phyloP scores from a whole-genome alignment of 129 eudicot species.

The Flaveria sonorensis region DNA sequence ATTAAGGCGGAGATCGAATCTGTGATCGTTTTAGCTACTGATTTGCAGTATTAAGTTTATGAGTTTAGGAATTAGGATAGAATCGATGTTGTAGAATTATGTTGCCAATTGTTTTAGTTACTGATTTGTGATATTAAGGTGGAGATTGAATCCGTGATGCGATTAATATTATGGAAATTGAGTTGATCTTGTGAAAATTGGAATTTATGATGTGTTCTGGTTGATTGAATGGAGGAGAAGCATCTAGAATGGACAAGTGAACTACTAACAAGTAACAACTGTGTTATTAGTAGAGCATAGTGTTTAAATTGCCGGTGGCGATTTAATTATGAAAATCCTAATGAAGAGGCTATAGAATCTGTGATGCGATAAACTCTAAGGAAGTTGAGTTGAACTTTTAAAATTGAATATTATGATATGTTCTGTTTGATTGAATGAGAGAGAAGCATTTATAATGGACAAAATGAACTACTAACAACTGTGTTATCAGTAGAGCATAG shows the following conservation, averaged over 20 bases:
- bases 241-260: not conserved
- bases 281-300: not conserved
- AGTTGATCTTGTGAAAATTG: slow-evolving; percentile 1
- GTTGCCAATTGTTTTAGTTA: slow-evolving; percentile 3
- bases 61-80: not conserved
- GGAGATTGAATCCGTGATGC: not conserved
- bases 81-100: slow-evolving; percentile 9
- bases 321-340: not conserved
- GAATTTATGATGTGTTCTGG: not conserved
- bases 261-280: not conserved
- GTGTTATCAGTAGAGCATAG: slow-evolving; percentile 3
- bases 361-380: not conserved
- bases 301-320: not conserved
- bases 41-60: slow-evolving; percentile 5
- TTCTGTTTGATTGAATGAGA: slow-evolving; percentile 1
- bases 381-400: not conserved
- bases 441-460: not conserved
- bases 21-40: slow-evolving; percentile 4
- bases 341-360: not conserved
- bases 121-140: slow-evolving; percentile 5
- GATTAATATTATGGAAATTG: not conserved
- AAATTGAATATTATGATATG: not conserved
- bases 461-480: not conserved
- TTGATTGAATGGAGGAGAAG: not conserved
- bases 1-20: no score